Conservation (phyloP, 371 early-diverging fungal genomes). For the Mortierella sp. region DNA sequence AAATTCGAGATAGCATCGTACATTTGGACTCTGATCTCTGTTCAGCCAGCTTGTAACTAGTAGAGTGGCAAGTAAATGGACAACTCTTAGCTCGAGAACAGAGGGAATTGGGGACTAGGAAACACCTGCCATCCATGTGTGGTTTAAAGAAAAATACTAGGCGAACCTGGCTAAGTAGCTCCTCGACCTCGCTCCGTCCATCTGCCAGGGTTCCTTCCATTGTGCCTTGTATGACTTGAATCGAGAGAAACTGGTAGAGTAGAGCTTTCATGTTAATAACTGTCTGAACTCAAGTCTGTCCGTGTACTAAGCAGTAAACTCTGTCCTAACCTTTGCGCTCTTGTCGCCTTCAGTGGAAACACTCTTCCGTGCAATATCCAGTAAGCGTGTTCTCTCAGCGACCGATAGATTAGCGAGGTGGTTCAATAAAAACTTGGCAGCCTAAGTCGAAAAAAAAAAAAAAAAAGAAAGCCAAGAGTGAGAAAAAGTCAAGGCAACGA, state of each 20-base stretch:
- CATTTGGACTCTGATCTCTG: slow-evolving; percentile 58
- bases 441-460: slow-evolving; percentile 25
- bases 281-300: background rate
- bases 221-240: slow-evolving; percentile 32
- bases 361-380: slow-evolving; percentile 20
- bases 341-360: slow-evolving; percentile 42
- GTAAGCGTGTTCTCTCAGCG: slow-evolving; percentile 8
- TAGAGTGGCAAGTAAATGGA: no score
- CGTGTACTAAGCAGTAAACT: background rate
- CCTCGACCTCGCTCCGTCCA: slow-evolving; percentile 33
- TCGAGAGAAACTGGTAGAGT: slow-evolving; percentile 28
- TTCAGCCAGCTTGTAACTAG: slow-evolving; percentile 57
- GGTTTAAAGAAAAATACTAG: background rate
- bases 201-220: slow-evolving; percentile 27
- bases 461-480: no score
- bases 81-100: no score
- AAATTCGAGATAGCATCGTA: slow-evolving; percentile 57
- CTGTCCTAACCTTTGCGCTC: slow-evolving; percentile 28
- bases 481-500: no score
- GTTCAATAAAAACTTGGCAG: slow-evolving; percentile 33
- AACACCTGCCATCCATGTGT: no score
- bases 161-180: slow-evolving; percentile 42
- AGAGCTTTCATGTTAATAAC: background rate
- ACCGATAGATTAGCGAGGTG: slow-evolving; percentile 22
- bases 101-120: no score